Base-by-base conservation (phyloP, 768 basidiomycete genomes). In the Leccinum sublutescens region DNA sequence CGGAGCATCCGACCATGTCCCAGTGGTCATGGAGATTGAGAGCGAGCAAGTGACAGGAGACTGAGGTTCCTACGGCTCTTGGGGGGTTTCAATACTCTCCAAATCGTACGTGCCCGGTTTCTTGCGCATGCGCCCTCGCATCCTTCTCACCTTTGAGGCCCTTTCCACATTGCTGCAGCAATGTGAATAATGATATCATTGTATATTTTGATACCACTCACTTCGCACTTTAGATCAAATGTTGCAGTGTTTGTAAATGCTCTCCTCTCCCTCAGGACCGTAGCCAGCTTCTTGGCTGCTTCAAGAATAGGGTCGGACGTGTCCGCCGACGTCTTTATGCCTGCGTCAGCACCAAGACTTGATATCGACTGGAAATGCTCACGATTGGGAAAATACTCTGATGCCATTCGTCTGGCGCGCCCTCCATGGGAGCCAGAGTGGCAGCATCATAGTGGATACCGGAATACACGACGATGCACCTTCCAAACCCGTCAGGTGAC, bases 391-490 rank as follows among this genome's bases (percentile, higher is more conserved):
- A 93, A 51, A 91, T 70, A 2, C 90, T 93, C 67, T 93, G 89
- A 74, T 98, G 95, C 83, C 95, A 99, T 59, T 91, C 94, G 27
- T 77, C 68, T 0, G 92, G 91, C 2, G 89, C 91, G 50, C 86
- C 85, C 9, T 78, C 77, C 73, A 84, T 79, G 0, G 93, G 97
- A 15, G 95, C 85, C 43, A 95, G 76, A 0, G 91, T 87, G 5
- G 89, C 85, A 9, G 92, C 92, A 72, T 99, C 96, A 73, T 99
- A 99, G 72, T 98, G 95, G 50, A 98, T 97, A 3, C 96, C 96
- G 0, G 91, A 93, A 76, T 98, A 98, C 4, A 98, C 79, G n/a
- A 98, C 69, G 14, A 97, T 72, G 58, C 86, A 88, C 19, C 88
- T 80, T 71, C 71, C 54, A 23, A 55, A 25, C 48, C 38, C 38